These are phyloP conservation scores for Heritiera fomes DNA, from an alignment of 345 rosid species.

Conservation along the genomic window DNA sequence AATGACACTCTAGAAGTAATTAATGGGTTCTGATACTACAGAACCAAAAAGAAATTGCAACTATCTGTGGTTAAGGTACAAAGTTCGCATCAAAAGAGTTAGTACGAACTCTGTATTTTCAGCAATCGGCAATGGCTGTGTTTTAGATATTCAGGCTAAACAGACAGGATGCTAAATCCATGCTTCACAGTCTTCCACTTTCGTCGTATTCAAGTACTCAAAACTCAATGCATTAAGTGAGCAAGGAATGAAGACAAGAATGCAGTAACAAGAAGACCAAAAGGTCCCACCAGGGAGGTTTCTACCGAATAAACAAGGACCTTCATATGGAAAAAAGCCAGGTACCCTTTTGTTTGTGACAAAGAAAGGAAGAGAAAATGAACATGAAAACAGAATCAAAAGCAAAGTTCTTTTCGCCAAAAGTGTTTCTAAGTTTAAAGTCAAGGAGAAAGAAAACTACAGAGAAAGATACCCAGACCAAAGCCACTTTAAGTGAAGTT, in stretches of 20 bases:
- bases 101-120: not conserved
- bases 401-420: not conserved
- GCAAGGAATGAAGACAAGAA: not conserved
- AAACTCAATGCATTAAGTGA: not conserved
- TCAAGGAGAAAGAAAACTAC: not conserved
- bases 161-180: not conserved
- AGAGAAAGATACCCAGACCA: constrained; percentile 23
- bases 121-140: not conserved
- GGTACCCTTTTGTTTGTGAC: not conserved
- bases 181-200: not conserved
- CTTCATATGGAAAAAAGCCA: constrained; percentile 16
- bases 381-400: constrained; percentile 1
- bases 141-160: not conserved
- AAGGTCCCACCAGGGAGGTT: not conserved
- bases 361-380: constrained; percentile 6
- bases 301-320: not conserved
- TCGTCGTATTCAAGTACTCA: not conserved
- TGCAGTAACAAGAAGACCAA: not conserved
- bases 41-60: not conserved
- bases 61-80: not conserved
- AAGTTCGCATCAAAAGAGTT: not conserved
- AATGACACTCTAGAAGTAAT: too few species aligned
- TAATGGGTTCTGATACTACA: too few species aligned
- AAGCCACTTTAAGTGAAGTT: constrained; percentile 23
- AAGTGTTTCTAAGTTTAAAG: constrained; percentile 8